A percentile compares a stretch with the other conserved stretches of the same genome.
Evolutionary conservation across 1,139 yeast species (phyloP).

Genomic region (Torulaspora globosa): DNA sequence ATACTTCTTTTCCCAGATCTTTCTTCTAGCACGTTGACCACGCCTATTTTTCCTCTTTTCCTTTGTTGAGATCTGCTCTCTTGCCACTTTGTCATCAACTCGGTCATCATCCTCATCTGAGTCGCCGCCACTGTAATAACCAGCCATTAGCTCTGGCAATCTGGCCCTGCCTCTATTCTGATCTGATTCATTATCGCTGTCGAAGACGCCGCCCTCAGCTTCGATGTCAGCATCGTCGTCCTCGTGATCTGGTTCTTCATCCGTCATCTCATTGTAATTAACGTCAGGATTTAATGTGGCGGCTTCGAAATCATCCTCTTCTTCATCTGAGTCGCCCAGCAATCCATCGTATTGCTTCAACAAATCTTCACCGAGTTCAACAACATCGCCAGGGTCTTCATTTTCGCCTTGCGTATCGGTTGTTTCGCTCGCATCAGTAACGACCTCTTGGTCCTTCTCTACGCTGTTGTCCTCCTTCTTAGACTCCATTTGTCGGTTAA

Average conservation of each 20-base stretch:
- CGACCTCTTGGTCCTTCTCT: constrained; percentile 19
- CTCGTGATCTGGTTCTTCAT: constrained; percentile 52
- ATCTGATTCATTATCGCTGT: constrained; percentile 32
- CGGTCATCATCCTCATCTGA: constrained; percentile 43
- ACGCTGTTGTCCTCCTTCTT: constrained; percentile 17
- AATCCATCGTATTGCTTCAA: constrained; percentile 46
- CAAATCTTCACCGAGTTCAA: constrained; percentile 32
- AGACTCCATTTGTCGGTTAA: constrained; percentile 42
- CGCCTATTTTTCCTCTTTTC: constrained; percentile 74
- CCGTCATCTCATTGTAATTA: constrained; percentile 56
- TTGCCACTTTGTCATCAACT: constrained; percentile 53
- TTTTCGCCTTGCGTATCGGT: constrained; percentile 7
- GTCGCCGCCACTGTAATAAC: constrained; percentile 74
- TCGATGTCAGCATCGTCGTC: constrained; percentile 31
- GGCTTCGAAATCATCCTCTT: constrained; percentile 37
- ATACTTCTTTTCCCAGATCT: constrained; percentile 89
- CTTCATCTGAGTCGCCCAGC: constrained; percentile 56
- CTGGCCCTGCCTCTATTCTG: constrained; percentile 32
- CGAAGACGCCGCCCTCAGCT: constrained; percentile 38
- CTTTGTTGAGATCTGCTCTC: constrained; percentile 42
- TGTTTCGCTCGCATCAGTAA: constrained; percentile 18
- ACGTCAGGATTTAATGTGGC: constrained; percentile 42
- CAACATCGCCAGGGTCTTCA: constrained; percentile 27
- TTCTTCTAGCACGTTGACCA: constrained; percentile 95
- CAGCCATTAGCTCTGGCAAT: constrained; percentile 69